Percentiles rank a stretch among this genome's conserved stretches.
Conservation (phyloP, 2,329 filamentous ascomycete genomes). For the Penicillium sp. region DNA sequence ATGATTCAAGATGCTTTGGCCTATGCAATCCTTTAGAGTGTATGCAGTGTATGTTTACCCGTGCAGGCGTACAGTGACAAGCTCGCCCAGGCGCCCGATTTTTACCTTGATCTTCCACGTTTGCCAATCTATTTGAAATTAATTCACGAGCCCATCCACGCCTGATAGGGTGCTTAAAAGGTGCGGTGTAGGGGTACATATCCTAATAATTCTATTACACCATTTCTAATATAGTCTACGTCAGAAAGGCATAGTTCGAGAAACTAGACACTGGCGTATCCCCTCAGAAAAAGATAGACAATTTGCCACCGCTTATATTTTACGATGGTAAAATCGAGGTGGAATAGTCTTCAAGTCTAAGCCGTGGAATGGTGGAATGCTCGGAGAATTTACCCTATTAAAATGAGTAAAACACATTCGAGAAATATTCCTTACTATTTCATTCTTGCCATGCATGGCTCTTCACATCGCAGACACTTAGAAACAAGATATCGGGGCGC, state of each 20-base stretch:
- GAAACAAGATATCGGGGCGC: neutral
- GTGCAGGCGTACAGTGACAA: neutral
- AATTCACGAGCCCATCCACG: neutral
- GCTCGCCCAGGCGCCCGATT: neutral
- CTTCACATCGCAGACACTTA: neutral
- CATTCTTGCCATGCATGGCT: neutral
- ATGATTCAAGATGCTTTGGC: neutral
- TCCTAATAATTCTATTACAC: neutral
- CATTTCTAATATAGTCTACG: neutral
- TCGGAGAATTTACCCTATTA: neutral
- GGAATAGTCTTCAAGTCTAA: neutral
- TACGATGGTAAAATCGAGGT: neutral
- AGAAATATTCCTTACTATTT: neutral
- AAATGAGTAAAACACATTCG: neutral
- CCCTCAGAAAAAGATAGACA: neutral
- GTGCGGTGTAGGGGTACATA: neutral
- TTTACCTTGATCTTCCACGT: neutral
- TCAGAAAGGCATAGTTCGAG: neutral
- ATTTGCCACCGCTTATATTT: neutral
- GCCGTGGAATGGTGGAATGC: neutral
- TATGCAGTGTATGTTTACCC: neutral
- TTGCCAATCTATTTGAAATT: too few relatives aligned
- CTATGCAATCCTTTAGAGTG: neutral
- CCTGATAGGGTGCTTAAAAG: neutral
- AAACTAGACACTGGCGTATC: neutral